Base-by-base conservation (phyloP, 805 yeast genomes). In the Yamadazyma laniorum region DNA sequence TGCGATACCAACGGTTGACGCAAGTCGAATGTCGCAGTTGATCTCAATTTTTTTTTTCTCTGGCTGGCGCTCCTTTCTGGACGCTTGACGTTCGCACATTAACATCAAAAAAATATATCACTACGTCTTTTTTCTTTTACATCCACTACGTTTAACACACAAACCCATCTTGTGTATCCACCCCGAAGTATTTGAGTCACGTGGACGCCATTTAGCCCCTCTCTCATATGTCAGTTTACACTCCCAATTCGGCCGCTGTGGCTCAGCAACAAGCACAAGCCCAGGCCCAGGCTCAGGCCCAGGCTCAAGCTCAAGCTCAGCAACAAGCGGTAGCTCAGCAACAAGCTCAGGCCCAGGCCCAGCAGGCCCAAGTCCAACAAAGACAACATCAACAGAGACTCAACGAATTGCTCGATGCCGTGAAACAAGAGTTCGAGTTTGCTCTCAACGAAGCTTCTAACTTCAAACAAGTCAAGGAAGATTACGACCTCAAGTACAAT, bases 391-490 rank as follows among this genome's bases (percentile, higher is more conserved):
- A 66, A 47, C 72, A 65, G 46, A 52, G 74, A 36, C 65, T 86
- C 55, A 77, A 80, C 56, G 98, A 91, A 64, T 75, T 91, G 46
- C 72, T 91, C 52, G 97, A 91, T 34, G 96, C 95, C 29, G 82
- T 91, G 57, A 86, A 88, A 64, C 86, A 82, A 58, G 99, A 91
- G 70, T 90, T 90, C 51, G 91, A 87, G 52, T 77, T 77, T 48
- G 84, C 90, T 35, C 75, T 85, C 46, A 80, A 79, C 55, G 97
- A 91, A 63, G 95, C 96, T 12, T 77, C 89, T 35, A 76, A 79
- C 47, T 86, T 81, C 64, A 79, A 91, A 53, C 79, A 86, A 61
- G 96, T 89, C 61, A 91, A 89, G 67, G 95, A 89, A 60, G 96
- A 90, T 59, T 86, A 80, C 52, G 98, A 91, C 63, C 70, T 83